A percentile compares a stretch with the other conserved stretches of the same genome.
Evolutionary conservation across 129 eudicot genomes (phyloP).

Genomic region (Pseudognaphalium luteoalbum): DNA sequence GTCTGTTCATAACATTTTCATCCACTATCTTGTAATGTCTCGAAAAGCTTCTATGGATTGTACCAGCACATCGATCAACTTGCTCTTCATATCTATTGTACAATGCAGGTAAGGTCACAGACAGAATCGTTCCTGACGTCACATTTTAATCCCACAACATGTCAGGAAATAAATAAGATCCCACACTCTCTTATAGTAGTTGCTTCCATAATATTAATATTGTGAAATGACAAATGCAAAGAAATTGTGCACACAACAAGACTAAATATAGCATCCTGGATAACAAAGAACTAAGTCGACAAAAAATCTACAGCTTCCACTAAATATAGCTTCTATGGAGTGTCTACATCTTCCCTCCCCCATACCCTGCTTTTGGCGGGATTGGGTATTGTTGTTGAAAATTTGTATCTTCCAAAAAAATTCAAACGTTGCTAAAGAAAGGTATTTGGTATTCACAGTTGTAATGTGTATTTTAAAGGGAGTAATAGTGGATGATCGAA

Average conservation of each 20-base stretch:
- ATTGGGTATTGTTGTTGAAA: background rate
- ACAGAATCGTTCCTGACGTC: conserved; percentile 66
- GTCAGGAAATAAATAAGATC: conserved; percentile 6
- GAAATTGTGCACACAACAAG: conserved; percentile 5
- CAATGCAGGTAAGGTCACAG: conserved; percentile 79
- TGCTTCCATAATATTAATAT: background rate
- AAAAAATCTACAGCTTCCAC: background rate
- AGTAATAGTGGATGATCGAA: background rate
- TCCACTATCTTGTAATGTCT: conserved; percentile 76
- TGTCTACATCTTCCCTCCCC: too few relatives aligned
- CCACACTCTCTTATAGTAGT: background rate
- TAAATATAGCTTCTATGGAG: too few relatives aligned
- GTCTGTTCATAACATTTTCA: conserved; percentile 62
- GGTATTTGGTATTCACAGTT: background rate
- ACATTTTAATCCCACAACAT: conserved; percentile 13
- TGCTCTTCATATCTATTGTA: conserved; percentile 68
- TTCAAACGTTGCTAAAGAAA: background rate
- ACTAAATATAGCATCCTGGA: background rate
- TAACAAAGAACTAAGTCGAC: background rate
- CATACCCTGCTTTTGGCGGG: too few relatives aligned
- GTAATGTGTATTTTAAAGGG: background rate
- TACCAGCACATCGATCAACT: conserved; percentile 66
- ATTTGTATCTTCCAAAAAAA: background rate
- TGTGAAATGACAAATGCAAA: background rate
- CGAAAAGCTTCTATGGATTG: conserved; percentile 57